A percentile compares a stretch with the other conserved stretches of the same genome.
These are phyloP conservation scores for Fragilariopsis cylindrus DNA, from an alignment of 108 stramenopile genomes.

Conservation along the genomic window DNA sequence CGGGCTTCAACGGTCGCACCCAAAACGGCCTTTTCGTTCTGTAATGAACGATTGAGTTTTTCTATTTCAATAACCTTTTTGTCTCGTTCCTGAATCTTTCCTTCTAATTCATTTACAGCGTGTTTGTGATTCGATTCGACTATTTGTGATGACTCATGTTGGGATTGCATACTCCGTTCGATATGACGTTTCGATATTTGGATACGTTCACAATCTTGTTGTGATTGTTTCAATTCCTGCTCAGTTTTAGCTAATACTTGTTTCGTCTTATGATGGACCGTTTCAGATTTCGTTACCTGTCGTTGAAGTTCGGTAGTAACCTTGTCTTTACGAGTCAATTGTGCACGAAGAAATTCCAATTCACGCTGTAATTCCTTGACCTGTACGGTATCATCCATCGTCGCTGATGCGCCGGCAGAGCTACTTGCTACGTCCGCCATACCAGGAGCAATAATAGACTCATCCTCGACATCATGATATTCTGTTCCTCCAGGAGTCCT, in stretches of 20 bases:
- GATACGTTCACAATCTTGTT: slow-evolving; percentile 15
- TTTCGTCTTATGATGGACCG: slow-evolving; percentile 37
- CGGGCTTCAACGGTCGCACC: slow-evolving; percentile 72
- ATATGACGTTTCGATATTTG: slow-evolving; percentile 19
- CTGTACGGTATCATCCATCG: not conserved
- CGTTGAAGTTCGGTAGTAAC: slow-evolving; percentile 45
- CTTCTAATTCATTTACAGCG: slow-evolving; percentile 7
- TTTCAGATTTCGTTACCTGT: slow-evolving; percentile 40
- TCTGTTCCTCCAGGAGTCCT: too few species aligned
- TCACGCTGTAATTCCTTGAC: slow-evolving; percentile 30
- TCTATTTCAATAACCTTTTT: slow-evolving; percentile 42
- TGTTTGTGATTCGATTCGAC: slow-evolving; percentile 17
- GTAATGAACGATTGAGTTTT: slow-evolving; percentile 55
- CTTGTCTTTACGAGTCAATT: slow-evolving; percentile 43
- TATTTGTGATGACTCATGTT: slow-evolving; percentile 13
- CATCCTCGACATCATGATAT: too few species aligned
- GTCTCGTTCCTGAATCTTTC: slow-evolving; percentile 5
- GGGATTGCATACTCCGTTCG: slow-evolving; percentile 20
- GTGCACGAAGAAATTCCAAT: slow-evolving; percentile 27
- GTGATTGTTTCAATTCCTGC: slow-evolving; percentile 36
- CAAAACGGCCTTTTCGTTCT: slow-evolving; percentile 81
- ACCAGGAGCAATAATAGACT: too few species aligned
- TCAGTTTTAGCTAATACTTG: slow-evolving; percentile 27
- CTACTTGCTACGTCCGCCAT: too few species aligned
- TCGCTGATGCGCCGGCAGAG: too few species aligned